Evolutionary conservation across 345 rosid genomes (phyloP), one percentile per base, ranked within the genome.

Genomic region (Triadica sebifera): DNA sequence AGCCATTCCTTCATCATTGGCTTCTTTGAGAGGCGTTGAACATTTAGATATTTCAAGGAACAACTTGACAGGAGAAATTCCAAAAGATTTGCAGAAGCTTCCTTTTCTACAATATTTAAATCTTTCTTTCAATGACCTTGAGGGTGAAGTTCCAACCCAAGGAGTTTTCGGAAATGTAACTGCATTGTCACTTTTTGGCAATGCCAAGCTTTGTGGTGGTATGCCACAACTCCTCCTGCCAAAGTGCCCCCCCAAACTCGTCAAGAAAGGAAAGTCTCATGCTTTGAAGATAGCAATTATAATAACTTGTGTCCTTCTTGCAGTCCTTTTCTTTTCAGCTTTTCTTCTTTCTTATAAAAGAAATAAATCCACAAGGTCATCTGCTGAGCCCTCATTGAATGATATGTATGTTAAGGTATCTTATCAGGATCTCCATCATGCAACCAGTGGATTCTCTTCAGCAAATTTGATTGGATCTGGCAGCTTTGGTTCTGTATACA

Each of bases 161-260:
- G 86, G 89, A 12, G 67, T 79, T 2, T 86, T 86, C 67, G 37
- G 17, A 57, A 82, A 85, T 63, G 59, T 53, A 0, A 86, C 83
- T 62, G 73, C 62, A 10, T 12, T 78, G 38, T 81, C 80, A 0
- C 4, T 88, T 37, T 3, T 13, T 0, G 85, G 86, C 15, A 86
- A 85, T 19, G 8, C 2, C 11, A 70, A 79, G 12, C 79, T 84
- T 20, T 86, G 86, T 49, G 86, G 87, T 8, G 89, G 87, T 11
- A 20, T 70, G 17, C 24, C 34, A 0, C 67, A 74, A 8, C 39
- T 77, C 12, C 37, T 59, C n/a, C 47, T 83, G 53, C 56, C 70
- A 12, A 56, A 46, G 8, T 83, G 86, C 12, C 56, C 56, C 29
- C 19, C 24, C 9, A 64, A 17, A 12, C 16, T 29, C 13, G 6